These are phyloP conservation scores for Ambrosia trifida DNA, from an alignment of 129 eudicot species.

Conservation along the genomic window DNA sequence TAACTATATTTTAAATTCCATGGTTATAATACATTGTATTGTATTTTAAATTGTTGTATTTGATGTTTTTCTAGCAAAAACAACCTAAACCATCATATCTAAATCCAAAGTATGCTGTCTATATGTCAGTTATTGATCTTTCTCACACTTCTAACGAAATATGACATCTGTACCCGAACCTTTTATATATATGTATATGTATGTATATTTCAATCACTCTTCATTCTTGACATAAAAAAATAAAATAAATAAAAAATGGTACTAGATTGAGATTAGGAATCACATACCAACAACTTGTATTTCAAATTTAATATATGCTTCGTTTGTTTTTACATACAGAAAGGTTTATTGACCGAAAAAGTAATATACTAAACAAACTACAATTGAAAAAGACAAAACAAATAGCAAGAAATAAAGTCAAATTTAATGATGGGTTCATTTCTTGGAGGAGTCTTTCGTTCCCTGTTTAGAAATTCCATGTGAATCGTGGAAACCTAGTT, in stretches of 20 bases:
- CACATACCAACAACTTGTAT: background rate
- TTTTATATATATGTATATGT: no score
- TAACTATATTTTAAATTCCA: no score
- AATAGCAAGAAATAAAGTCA: slow-evolving; percentile 10
- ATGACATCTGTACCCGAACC: no score
- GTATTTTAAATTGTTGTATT: no score
- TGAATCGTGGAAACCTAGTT: slow-evolving; percentile 17
- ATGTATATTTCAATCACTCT: no score
- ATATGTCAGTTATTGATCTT: no score
- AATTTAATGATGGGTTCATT: slow-evolving; percentile 21
- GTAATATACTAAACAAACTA: slow-evolving; percentile 32
- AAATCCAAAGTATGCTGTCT: no score
- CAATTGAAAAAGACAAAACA: slow-evolving; percentile 25
- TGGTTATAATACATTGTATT: no score
- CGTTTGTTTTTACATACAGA: background rate
- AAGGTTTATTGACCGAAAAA: slow-evolving; percentile 12
- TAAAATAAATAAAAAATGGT: background rate
- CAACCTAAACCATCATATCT: no score
- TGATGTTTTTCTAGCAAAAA: no score
- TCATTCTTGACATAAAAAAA: background rate
- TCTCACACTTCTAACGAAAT: no score
- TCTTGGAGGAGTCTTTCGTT: slow-evolving; percentile 39
- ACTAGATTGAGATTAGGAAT: background rate
- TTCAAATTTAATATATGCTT: background rate
- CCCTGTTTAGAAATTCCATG: slow-evolving; percentile 32